Base-by-base conservation (phyloP, 2,329 filamentous ascomycete genomes). In the Stachybotrys chlorohalonatus region DNA sequence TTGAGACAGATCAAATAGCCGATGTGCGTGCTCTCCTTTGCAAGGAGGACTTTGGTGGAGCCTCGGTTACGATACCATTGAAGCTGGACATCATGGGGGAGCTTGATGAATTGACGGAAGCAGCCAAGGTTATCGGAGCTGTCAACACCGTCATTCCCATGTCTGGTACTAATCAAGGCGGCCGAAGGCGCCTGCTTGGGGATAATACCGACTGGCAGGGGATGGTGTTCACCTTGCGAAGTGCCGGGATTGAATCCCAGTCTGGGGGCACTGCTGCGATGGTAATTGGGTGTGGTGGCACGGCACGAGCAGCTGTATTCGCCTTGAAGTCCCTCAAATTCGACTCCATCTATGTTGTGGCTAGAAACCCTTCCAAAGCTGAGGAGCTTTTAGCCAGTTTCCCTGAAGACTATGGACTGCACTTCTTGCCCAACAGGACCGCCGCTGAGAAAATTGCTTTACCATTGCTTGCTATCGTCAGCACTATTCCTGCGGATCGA, bases 151-250 rank as follows among this genome's bases (percentile, higher is more conserved):
- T 99, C 64, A 83, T 96, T 31, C 85, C 88, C 0, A 66, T 82
- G 3, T 32, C 53, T 51, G 13, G 66, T 66, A 31, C 52, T 6
- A 67, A 72, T 7, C 64, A 61, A 7, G 74, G 69, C 3, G 75
- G 73, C 5, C 70, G 75, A 54, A 71, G 71, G 51, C 80, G 76
- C 5, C 81, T 97, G 3, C 70, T 89, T 15, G 94, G 94, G 48
- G 89, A 92, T 68, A 99, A 99, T 71, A 99, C 94, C 11, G 94
- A 99, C 74, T 99, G 91, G 87, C 81, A 84, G 64, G 94, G 94
- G 58, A 99, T 99, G 84, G 84, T 88, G 2, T 83, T 87, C 61
- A 86, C 89, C 4, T 80, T 99, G 17, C 83, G 81, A 55, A 82
- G 82, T 47, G 85, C 83, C 2, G 89, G 89, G 7, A 75, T 88